Conservation (phyloP, 352 stramenopile genomes). For the Globisporangium camurandrum region DNA sequence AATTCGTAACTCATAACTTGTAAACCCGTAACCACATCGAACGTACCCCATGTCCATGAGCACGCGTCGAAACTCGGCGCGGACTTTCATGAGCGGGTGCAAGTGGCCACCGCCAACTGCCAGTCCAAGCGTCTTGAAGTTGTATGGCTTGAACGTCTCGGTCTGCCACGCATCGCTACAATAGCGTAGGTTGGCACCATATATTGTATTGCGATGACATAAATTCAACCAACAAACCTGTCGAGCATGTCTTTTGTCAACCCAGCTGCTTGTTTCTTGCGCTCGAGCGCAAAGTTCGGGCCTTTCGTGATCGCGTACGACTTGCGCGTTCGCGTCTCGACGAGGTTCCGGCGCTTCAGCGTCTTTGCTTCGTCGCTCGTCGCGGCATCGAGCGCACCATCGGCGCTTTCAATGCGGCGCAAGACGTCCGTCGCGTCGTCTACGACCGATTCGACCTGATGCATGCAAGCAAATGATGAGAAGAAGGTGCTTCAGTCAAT, state of each 20-base stretch:
- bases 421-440: constrained; percentile 84
- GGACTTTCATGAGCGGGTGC: constrained; percentile 97
- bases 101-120: constrained; percentile 94
- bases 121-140: constrained; percentile 96
- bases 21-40: neutral
- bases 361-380: constrained; percentile 67
- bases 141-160: constrained; percentile 98
- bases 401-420: constrained; percentile 56
- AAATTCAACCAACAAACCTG: constrained; percentile 26
- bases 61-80: constrained; percentile 98
- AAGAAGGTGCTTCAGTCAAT: too few species aligned
- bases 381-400: constrained; percentile 59
- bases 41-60: constrained; percentile 98
- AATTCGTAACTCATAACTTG: neutral
- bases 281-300: constrained; percentile 87
- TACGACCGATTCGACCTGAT: constrained; percentile 44
- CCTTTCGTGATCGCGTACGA: constrained; percentile 94
- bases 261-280: constrained; percentile 95
- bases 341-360: constrained; percentile 78
- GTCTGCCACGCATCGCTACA: constrained; percentile 90
- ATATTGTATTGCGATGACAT: neutral
- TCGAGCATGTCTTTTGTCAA: constrained; percentile 99
- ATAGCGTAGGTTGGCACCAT: constrained; percentile 14
- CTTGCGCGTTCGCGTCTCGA: constrained; percentile 86
- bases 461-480: too few species aligned